Base-by-base conservation (phyloP, 305 asterid genomes). In the Striga hermonthica region DNA sequence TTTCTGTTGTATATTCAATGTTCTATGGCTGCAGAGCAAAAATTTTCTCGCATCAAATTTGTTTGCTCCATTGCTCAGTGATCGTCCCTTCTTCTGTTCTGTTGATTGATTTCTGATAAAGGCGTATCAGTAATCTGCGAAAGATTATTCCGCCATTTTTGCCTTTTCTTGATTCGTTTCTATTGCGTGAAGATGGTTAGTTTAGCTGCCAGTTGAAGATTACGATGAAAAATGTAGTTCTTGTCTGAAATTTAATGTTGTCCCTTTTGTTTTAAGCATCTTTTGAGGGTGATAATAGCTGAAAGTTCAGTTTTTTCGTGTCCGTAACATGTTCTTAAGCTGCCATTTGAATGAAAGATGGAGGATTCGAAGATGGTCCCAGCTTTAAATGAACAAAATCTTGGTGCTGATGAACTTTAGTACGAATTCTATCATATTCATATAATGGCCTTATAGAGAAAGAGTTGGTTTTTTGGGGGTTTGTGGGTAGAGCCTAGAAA, bases 151-250 rank as follows among this genome's bases (percentile, higher is more conserved):
- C 12, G 7, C 7, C 16, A 43, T 44, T 68, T 43, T 65, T 58
- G 62, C 54, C 57, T 22, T 22, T 74, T 35, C 53, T 35, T 50
- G 74, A 58, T 66, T 67, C 67, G 60, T 57, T 65, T 74, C 12
- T 47, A 57, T 35, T 63, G 60, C 34, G 12, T 45, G 68, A 16
- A 39, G 35, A 28, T 72, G 67, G 2, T 49, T 16, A 16, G 13
- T 54, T 22, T 69, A 64, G 72, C 73, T 64, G 72, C 62, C 45
- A 44, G 59, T 72, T 72, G 64, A 55, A 65, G 72, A 10, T 9
- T 11, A 44, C 5, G 60, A 52, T 35, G 38, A 38, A 13, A 50
- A 13, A 38, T 57, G 53, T 57, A 48, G 16, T 15, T 57, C 28
- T 39, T 7, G 57, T 14, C 12, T 57, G 45, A 52, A 41, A 38